Evolutionary conservation across 1,284 basidiomycete species (phyloP).

Genomic region (Austroboletus olivaceoglutinosus): DNA sequence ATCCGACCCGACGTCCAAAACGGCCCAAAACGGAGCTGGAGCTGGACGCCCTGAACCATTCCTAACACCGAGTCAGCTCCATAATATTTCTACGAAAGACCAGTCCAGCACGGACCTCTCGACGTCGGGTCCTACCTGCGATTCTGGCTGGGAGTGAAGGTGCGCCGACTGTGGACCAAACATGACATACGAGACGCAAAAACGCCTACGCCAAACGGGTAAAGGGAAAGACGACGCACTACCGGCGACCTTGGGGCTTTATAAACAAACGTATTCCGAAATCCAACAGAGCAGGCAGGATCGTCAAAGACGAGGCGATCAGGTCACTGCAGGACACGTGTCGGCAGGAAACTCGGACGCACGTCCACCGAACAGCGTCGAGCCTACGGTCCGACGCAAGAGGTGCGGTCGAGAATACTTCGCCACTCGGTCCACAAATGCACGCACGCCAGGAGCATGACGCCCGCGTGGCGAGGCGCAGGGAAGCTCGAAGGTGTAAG

Average conservation of each 20-base stretch:
- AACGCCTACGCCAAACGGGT: no score
- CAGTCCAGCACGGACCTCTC: conserved; percentile 12
- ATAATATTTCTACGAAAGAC: neutral
- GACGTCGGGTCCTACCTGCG: neutral
- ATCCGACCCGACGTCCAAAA: neutral
- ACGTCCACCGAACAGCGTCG: neutral
- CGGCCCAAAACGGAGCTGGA: conserved; percentile 6
- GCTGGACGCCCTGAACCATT: neutral
- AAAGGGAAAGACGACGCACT: no score
- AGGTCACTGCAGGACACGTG: neutral
- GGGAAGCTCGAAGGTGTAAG: no score
- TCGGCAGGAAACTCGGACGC: neutral
- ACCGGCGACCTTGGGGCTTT: no score
- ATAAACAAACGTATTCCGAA: no score
- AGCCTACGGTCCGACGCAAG: neutral
- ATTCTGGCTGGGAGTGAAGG: conserved; percentile 1
- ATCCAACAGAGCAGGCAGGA: neutral
- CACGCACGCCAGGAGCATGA: no score
- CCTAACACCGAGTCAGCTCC: conserved; percentile 7
- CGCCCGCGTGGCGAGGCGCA: neutral
- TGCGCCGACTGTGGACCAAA: neutral
- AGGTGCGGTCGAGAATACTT: neutral
- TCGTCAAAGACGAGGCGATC: neutral
- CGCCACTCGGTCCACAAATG: no score
- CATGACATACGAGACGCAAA: conserved; percentile 6